phyloP scores from a whole-genome alignment of 129 eudicot genomes.

The Artemisia argyi region DNA sequence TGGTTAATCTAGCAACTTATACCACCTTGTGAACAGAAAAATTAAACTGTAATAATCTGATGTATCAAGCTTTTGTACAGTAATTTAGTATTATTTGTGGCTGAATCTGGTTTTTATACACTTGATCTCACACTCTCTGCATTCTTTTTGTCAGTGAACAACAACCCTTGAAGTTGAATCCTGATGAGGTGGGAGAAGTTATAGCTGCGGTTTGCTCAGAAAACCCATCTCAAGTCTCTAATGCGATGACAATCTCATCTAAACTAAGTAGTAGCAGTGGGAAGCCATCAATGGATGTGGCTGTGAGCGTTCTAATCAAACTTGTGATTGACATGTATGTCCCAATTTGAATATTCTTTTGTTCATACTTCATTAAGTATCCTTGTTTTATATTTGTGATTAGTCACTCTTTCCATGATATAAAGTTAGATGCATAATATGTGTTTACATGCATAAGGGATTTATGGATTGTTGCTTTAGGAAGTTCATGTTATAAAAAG shows the following conservation, averaged over 20 bases:
- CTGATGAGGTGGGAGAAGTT: conserved; percentile 87
- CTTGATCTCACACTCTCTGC: conserved; percentile 28
- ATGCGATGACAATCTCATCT: conserved; percentile 65
- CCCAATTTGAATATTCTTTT: conserved; percentile 12
- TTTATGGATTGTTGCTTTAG: conserved; percentile 8
- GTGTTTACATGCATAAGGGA: conserved; percentile 15
- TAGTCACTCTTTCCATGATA: neutral
- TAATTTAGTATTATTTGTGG: neutral
- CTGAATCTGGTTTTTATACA: conserved; percentile 4
- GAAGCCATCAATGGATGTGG: conserved; percentile 96
- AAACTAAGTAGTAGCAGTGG: conserved; percentile 75
- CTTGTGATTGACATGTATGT: conserved; percentile 98
- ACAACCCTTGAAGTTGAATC: conserved; percentile 78
- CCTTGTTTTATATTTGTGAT: too few species aligned
- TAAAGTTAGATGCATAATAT: conserved; percentile 7
- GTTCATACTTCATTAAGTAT: neutral
- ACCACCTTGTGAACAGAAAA: neutral
- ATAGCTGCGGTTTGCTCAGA: conserved; percentile 93
- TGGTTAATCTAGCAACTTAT: neutral
- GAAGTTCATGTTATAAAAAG: conserved; percentile 23
- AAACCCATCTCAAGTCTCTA: conserved; percentile 51
- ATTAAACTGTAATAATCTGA: neutral
- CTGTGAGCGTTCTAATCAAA: conserved; percentile 97
- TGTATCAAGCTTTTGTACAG: neutral
- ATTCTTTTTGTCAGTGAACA: conserved; percentile 65